These are phyloP conservation scores for Hamigera avellanea DNA, from an alignment of 495 filamentous ascomycete species.

Conservation along the genomic window DNA sequence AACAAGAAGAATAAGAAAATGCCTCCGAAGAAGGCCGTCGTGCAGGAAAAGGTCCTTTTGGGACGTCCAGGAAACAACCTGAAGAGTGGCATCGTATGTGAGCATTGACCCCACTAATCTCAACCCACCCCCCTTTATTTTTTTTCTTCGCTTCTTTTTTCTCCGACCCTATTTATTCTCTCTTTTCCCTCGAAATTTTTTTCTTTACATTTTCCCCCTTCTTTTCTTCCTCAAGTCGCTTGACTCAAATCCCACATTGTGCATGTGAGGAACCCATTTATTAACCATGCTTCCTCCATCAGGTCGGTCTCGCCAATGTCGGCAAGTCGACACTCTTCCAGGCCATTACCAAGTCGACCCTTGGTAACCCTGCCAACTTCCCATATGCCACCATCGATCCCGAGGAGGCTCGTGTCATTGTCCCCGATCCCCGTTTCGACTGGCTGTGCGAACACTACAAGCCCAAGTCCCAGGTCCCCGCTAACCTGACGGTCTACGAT, in stretches of 20 bases:
- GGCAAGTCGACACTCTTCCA: slow-evolving; percentile 99
- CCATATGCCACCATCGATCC: slow-evolving; percentile 98
- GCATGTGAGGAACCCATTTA: no score
- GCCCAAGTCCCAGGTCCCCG: slow-evolving; percentile 89
- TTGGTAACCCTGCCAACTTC: slow-evolving; percentile 99
- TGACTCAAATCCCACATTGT: slow-evolving; percentile 10
- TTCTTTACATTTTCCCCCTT: slow-evolving; percentile 7
- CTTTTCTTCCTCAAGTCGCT: slow-evolving; percentile 3
- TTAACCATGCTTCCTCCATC: no score
- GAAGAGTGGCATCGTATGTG: slow-evolving; percentile 98
- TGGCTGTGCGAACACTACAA: slow-evolving; percentile 95
- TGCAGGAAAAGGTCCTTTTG: slow-evolving; percentile 51
- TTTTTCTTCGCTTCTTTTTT: slow-evolving; percentile 12
- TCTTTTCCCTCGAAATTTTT: slow-evolving; percentile 7
- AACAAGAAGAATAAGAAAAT: slow-evolving; percentile 38
- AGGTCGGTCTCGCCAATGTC: slow-evolving; percentile 98
- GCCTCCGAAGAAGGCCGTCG: slow-evolving; percentile 42
- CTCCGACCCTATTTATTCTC: slow-evolving; percentile 20
- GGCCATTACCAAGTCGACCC: slow-evolving; percentile 92
- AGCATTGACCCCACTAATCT: slow-evolving; percentile 29
- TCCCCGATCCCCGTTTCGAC: slow-evolving; percentile 92
- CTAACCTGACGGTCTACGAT: slow-evolving; percentile 97
- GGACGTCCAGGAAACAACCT: slow-evolving; percentile 96
- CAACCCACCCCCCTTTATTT: slow-evolving; percentile 2
- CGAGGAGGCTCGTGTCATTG: slow-evolving; percentile 95